Conservation (phyloP, 2,329 filamentous ascomycete genomes). For the Botrytis medusae region DNA sequence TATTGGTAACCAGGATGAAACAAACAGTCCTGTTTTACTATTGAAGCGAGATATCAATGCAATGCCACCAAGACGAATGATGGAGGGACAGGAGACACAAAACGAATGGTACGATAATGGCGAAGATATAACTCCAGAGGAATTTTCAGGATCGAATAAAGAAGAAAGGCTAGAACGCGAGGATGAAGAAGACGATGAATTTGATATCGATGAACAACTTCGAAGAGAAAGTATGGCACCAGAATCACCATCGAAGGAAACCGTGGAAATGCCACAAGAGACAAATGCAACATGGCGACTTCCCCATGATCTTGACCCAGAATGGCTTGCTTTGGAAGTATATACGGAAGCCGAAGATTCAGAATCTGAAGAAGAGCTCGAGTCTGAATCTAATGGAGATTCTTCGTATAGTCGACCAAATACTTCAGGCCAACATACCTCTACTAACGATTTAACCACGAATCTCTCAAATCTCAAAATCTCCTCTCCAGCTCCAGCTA, state of each 20-base stretch:
- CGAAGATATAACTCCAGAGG: constrained; percentile 23
- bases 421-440: constrained; percentile 26
- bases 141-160: constrained; percentile 31
- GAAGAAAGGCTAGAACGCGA: constrained; percentile 36
- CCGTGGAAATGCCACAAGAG: constrained; percentile 5
- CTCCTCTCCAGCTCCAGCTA: constrained; percentile 28
- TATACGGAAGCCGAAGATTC: constrained; percentile 58
- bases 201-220: constrained; percentile 38
- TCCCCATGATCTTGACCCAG: constrained; percentile 66
- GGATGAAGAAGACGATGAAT: constrained; percentile 38
- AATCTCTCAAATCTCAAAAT: constrained; percentile 34
- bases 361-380: constrained; percentile 50
- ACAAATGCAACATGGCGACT: constrained; percentile 47
- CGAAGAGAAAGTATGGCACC: constrained; percentile 36
- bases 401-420: constrained; percentile 33
- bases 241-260: constrained; percentile 21
- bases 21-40: constrained; percentile 66
- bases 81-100: constrained; percentile 45
- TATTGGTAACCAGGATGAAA: constrained; percentile 64
- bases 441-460: constrained; percentile 25
- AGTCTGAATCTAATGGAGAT: constrained; percentile 32
- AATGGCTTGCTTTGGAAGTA: constrained; percentile 75
- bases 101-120: constrained; percentile 29
- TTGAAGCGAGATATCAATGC: constrained; percentile 68
- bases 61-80: constrained; percentile 64